Percentiles rank a stretch among this genome's conserved stretches.
Evolutionary conservation across 805 yeast genomes (phyloP).

Genomic region (Danielia oregonensis): DNA sequence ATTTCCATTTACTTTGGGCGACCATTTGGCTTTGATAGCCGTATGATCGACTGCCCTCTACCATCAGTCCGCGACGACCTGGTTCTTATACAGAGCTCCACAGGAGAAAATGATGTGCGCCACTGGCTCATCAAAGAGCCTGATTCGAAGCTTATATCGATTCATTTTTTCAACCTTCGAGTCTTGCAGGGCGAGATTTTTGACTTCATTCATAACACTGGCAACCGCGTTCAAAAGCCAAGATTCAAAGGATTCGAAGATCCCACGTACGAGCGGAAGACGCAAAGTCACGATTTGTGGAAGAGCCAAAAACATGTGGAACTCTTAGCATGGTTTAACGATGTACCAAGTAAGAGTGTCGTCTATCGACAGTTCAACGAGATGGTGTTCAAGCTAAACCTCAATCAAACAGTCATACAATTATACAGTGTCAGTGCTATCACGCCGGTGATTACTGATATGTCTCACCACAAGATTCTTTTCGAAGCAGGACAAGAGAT

Average conservation of each 20-base stretch:
- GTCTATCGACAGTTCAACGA: constrained; percentile 2
- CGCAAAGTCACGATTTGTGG: constrained; percentile 4
- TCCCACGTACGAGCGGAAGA: background rate
- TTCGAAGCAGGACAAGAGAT: constrained; percentile 10
- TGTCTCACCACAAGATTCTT: constrained; percentile 6
- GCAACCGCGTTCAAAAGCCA: constrained; percentile 2
- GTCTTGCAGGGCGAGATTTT: constrained; percentile 6
- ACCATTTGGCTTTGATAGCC: constrained; percentile 6
- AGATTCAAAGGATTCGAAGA: background rate
- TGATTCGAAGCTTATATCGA: constrained; percentile 3
- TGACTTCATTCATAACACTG: constrained; percentile 6
- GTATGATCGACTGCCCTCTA: constrained; percentile 7
- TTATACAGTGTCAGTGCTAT: constrained; percentile 9
- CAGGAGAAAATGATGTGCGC: background rate
- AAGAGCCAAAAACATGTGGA: constrained; percentile 4
- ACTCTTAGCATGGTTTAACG: constrained; percentile 4
- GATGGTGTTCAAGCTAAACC: constrained; percentile 9
- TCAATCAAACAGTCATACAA: constrained; percentile 8
- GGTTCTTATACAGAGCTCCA: background rate
- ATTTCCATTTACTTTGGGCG: constrained; percentile 9
- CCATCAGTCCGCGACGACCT: constrained; percentile 7
- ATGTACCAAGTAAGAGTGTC: background rate
- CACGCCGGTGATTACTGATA: constrained; percentile 6
- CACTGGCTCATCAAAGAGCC: constrained; percentile 1
- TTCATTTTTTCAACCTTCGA: constrained; percentile 7